Conservation (phyloP, 768 basidiomycete genomes). For the Terana coerulea region DNA sequence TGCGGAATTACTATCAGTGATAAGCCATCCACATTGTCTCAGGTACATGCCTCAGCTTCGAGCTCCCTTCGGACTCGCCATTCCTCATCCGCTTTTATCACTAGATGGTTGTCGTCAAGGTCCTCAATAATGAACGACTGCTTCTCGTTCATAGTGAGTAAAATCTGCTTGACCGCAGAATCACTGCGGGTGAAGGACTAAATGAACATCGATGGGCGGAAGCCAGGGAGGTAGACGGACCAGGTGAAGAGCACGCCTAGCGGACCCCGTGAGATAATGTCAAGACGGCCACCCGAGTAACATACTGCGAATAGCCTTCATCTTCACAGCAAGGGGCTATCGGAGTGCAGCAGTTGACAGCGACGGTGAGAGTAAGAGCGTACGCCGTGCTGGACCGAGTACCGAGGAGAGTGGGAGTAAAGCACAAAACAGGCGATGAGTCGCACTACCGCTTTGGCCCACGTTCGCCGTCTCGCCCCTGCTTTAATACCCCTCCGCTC, state of each 20-base stretch:
- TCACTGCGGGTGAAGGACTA: constrained; percentile 53
- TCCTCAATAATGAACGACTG: constrained; percentile 83
- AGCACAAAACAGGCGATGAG: neutral
- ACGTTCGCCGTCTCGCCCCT: constrained; percentile 12
- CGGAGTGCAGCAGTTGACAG: neutral
- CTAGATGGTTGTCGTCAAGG: constrained; percentile 76
- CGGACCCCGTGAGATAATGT: neutral
- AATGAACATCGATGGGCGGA: too few species aligned
- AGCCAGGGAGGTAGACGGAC: constrained; percentile 42
- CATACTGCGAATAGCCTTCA: constrained; percentile 66
- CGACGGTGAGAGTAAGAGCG: neutral
- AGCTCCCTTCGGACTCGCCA: constrained; percentile 68
- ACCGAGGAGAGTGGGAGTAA: constrained; percentile 2
- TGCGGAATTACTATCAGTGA: too few species aligned
- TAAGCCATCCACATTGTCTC: too few species aligned
- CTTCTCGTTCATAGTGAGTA: constrained; percentile 78
- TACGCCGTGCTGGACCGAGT: constrained; percentile 8
- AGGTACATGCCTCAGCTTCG: constrained; percentile 69
- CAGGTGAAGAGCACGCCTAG: constrained; percentile 66
- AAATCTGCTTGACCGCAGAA: constrained; percentile 85
- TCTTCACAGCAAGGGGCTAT: constrained; percentile 22
- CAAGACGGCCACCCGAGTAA: neutral
- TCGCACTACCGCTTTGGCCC: constrained; percentile 3
- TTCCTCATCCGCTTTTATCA: constrained; percentile 82
- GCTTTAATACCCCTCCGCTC: neutral